Evolutionary conservation across 768 basidiomycete species (phyloP).

Genomic region (Erythrobasidium yunnanense): DNA sequence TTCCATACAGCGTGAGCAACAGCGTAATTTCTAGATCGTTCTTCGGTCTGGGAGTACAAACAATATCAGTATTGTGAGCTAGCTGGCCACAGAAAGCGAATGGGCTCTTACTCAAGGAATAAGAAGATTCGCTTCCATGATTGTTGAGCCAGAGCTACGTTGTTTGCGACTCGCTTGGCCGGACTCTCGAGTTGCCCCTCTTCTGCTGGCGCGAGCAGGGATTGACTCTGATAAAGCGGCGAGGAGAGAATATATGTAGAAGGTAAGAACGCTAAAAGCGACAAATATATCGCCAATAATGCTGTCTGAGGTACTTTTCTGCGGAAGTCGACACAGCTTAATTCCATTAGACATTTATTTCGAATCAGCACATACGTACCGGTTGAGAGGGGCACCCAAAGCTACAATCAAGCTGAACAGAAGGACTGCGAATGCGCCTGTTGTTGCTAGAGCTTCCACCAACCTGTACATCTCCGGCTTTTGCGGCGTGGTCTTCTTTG

Average conservation of each 20-base stretch:
- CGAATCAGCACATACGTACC: too few relatives aligned
- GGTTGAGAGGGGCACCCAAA: too few relatives aligned
- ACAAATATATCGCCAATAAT: conserved; percentile 48
- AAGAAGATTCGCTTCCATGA: conserved; percentile 71
- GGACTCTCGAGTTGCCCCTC: not conserved
- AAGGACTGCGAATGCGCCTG: not conserved
- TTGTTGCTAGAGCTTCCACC: not conserved
- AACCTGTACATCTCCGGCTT: not conserved
- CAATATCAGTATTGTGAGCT: not conserved
- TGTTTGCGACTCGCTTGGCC: conserved; percentile 30
- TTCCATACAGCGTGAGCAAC: conserved; percentile 65
- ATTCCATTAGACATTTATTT: too few relatives aligned
- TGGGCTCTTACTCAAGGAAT: conserved; percentile 59
- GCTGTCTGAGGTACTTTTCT: conserved; percentile 56
- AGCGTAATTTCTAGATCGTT: conserved; percentile 65
- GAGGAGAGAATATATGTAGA: conserved; percentile 60
- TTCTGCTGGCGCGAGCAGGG: conserved; percentile 30
- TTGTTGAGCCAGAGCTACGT: conserved; percentile 47
- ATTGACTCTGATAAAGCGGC: too few relatives aligned
- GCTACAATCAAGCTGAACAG: too few relatives aligned
- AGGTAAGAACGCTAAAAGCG: conserved; percentile 56
- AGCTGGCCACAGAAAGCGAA: conserved; percentile 3
- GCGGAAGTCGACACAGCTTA: conserved; percentile 10
- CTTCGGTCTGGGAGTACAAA: conserved; percentile 33
- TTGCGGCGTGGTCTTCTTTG: not conserved